Evolutionary conservation across 805 yeast species (phyloP), one percentile per base, ranked within the genome.

Genomic region (Wickerhamiella sorbophila): DNA sequence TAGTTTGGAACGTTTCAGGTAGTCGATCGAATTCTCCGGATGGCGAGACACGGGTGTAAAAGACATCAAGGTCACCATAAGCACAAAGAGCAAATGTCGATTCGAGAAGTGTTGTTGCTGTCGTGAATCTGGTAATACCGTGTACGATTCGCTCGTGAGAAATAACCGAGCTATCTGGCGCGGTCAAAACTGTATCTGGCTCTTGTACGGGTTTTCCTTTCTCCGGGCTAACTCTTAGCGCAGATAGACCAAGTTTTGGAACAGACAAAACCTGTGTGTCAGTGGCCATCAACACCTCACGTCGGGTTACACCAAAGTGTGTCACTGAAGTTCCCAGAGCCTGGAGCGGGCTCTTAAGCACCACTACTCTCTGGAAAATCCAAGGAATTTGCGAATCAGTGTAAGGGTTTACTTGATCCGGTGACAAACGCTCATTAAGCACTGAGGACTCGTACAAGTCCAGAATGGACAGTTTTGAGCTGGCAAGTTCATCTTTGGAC

Each of bases 21-120:
- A 88, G 67, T 39, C 74, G 66, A 61, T 88, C 98, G 60, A 83
- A 87, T 32, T 84, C 82, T 34, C 73, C 72, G 0, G 95, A 83
- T 0, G 97, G 95, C 39, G 79, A 71, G 15, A 81, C 68, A 43
- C 75, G 67, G 0, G 93, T 78, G 54, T 87, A 82, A 62, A 82
- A 87, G 5, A 80, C 57, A 55, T 84, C 93, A n/a, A 67, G 59
- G 16, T 79, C 83, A 36, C 75, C 61, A 31, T 71, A 66, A 46
- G 91, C 77, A 0, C 82, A 71, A 16, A 83, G 67, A 15, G 61
- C 44, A 2, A 79, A 67, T 0, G 96, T 86, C 1, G 94, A 82
- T 60, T 88, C 97, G 40, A 86, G 64, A 32, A 72, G 69, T 0
- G 96, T 81, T 2, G 81, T 67, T 3, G 65, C 54, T 0, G 79